Percentiles rank a stretch among this genome's conserved stretches.
phyloP scores from a whole-genome alignment of 2,329 filamentous ascomycete genomes.

The Fusarium cicatricum region DNA sequence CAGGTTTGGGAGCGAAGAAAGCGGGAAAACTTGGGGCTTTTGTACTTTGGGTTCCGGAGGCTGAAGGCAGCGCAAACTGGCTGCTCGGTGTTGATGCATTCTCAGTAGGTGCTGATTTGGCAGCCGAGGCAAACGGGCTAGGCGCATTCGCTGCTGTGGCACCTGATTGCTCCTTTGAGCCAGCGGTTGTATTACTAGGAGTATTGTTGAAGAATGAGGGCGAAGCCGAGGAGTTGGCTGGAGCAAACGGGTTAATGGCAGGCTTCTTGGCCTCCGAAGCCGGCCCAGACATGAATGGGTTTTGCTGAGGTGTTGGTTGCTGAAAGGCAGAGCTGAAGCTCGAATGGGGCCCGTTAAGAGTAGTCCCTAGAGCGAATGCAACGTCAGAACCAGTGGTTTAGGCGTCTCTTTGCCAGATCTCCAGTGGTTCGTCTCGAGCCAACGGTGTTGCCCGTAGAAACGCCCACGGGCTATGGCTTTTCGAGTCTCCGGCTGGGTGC shows the following conservation, averaged over 20 bases:
- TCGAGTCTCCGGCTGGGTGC: slow-evolving; percentile 42
- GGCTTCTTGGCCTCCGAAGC: slow-evolving; percentile 8
- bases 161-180: slow-evolving; percentile 1
- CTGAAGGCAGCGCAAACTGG: slow-evolving; percentile 14
- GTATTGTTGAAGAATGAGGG: slow-evolving; percentile 9
- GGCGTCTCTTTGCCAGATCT: slow-evolving; percentile 40
- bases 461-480: slow-evolving; percentile 31
- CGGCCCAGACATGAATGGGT: slow-evolving; percentile 35
- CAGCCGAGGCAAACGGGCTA: slow-evolving; percentile 29
- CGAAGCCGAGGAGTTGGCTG: slow-evolving; percentile 2
- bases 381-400: slow-evolving; percentile 42
- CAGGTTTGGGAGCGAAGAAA: slow-evolving; percentile 15
- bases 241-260: slow-evolving; percentile 34
- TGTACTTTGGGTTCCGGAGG: background rate
- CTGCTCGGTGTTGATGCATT: slow-evolving; percentile 10
- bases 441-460: slow-evolving; percentile 26
- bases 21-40: slow-evolving; percentile 4
- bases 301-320: slow-evolving; percentile 26
- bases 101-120: slow-evolving; percentile 3
- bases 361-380: slow-evolving; percentile 41
- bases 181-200: slow-evolving; percentile 10
- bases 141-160: slow-evolving; percentile 5
- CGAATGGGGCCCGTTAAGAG: slow-evolving; percentile 32
- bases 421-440: slow-evolving; percentile 42
- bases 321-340: slow-evolving; percentile 27